phyloP scores from a whole-genome alignment of 371 early-diverging fungal species.

The Mortierella sp. region DNA sequence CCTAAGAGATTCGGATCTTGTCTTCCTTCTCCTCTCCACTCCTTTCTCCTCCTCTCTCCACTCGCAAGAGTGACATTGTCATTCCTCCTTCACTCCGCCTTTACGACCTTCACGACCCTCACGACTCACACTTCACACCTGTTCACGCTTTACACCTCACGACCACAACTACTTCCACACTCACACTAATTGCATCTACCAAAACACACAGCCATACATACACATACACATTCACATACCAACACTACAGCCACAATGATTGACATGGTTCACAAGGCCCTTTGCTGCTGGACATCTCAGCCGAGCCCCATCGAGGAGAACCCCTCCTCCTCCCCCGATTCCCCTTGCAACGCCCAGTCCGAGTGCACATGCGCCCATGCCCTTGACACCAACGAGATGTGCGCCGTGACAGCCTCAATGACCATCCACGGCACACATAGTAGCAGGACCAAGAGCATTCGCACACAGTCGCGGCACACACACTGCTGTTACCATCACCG shows the following conservation, averaged over 20 bases:
- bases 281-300: conserved; percentile 49
- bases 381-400: conserved; percentile 1
- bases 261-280: conserved; percentile 41
- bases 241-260: conserved; percentile 16
- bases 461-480: conserved; percentile 1
- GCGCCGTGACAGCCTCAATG: neutral
- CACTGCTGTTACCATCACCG: conserved; percentile 22
- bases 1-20: no score
- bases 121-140: no score
- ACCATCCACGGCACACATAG: neutral
- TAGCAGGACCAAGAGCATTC: neutral
- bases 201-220: conserved; percentile 2
- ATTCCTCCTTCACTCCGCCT: neutral
- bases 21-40: no score
- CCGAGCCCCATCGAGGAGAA: conserved; percentile 51
- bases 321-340: conserved; percentile 28
- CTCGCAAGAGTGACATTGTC: no score
- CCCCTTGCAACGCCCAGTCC: conserved; percentile 28
- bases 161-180: no score
- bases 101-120: no score
- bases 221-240: no score
- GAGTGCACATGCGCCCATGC: conserved; percentile 23
- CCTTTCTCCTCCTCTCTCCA: no score
- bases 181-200: neutral
- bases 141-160: no score